Base-by-base conservation (phyloP, 345 rosid genomes). In the Gossypium stocksii region DNA sequence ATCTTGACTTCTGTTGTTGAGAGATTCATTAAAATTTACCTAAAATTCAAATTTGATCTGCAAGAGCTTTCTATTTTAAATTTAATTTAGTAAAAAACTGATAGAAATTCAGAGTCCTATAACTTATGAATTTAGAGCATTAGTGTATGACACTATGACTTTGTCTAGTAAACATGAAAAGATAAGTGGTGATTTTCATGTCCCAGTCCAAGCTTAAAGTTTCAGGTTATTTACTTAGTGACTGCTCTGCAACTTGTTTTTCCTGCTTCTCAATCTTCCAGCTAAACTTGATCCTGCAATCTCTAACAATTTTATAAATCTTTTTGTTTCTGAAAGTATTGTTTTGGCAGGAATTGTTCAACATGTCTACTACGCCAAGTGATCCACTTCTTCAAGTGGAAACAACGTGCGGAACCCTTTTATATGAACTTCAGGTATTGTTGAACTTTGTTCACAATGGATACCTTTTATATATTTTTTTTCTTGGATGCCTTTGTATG, bases 391-490 rank as follows among this genome's bases (percentile, higher is more conserved):
- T 77, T 74, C 93, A 92, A 83, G 83, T 86, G 80, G 97, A 89
- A 80, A 93, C 97, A 16, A 89, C 98, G 9, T 91, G 99, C 72
- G 94, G 92, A 78, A 70, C 97, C 12, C 97, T 95, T 66, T 78
- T 94, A 65, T 85, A 81, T 45, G 99, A 95, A 81, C 94, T 93
- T 65, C 92, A 95, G 99, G 99, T 94, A 27, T 49, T 48, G 49
- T 7, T 9, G 56, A 66, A 22, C 41, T 45, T 41, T 19, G 27
- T 46, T n/a, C 69, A 43, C 49, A 43, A 9, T n/a, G 13, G 49
- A 38, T 48, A 66, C 19, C 19, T 7, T 66, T 29, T 2, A 16
- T 16, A 9, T 19, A 2, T 20, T 9, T 44, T 19, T 44, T 65
- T 11, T 19, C 2, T 64, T 41, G 49, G 41, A 34, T 34, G 51